Percentiles rank a stretch among this genome's conserved stretches.
Evolutionary conservation across 441 rosid genomes (phyloP).

Genomic region (Croton setiger): DNA sequence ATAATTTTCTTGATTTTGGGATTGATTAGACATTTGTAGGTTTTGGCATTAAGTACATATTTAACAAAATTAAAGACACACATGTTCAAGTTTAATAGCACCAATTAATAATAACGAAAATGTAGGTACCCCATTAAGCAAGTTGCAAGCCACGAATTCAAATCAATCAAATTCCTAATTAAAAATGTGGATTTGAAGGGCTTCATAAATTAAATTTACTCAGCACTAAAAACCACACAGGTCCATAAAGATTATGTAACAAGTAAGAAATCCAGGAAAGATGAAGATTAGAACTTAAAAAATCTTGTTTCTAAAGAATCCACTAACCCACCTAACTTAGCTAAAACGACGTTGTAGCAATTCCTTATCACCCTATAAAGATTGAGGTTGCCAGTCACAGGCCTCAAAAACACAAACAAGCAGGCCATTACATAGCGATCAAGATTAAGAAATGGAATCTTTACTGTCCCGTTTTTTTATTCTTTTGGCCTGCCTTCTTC

Average conservation of each 20-base stretch:
- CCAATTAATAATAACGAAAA: not conserved
- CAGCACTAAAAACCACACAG: not conserved
- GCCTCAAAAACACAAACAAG: constrained; percentile 10
- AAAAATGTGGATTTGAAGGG: constrained; percentile 9
- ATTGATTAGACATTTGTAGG: no score
- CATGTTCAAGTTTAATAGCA: no score
- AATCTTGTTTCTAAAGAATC: constrained; percentile 52
- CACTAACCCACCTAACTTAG: constrained; percentile 44
- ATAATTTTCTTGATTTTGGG: no score
- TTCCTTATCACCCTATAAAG: constrained; percentile 18
- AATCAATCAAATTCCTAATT: constrained; percentile 13
- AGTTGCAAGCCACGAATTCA: not conserved
- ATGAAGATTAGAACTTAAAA: constrained; percentile 15
- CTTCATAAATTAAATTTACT: constrained; percentile 1
- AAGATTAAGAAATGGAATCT: not conserved
- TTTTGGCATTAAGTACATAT: no score
- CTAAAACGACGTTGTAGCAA: constrained; percentile 60
- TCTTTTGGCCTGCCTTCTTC: constrained; percentile 46
- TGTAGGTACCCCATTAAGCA: constrained; percentile 10
- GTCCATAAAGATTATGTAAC: constrained; percentile 22
- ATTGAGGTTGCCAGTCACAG: constrained; percentile 39
- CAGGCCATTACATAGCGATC: not conserved
- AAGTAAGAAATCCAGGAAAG: constrained; percentile 32
- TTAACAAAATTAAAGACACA: no score
- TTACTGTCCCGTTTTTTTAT: constrained; percentile 39